These are phyloP conservation scores for Fusarium circinatum DNA, from an alignment of 2,329 filamentous ascomycete species.

Conservation along the genomic window DNA sequence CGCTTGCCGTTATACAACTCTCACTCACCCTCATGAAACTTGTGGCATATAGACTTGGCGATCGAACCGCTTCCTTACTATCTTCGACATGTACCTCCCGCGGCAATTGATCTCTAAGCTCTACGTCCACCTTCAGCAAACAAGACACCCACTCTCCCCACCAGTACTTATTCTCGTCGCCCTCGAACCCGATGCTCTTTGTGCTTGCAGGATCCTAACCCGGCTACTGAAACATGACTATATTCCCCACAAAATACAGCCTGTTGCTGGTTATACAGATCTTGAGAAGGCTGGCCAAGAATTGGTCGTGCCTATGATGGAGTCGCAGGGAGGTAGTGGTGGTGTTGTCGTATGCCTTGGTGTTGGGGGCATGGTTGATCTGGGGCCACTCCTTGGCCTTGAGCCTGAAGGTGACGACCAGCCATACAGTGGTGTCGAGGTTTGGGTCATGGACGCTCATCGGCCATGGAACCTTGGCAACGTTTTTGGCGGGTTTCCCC, in stretches of 20 bases:
- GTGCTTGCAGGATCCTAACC: conserved; percentile 93
- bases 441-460: conserved; percentile 93
- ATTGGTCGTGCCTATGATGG: conserved; percentile 86
- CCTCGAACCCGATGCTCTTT: conserved; percentile 94
- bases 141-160: conserved; percentile 88
- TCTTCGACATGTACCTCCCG: conserved; percentile 86
- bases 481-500: conserved; percentile 81
- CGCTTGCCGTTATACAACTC: conserved; percentile 6
- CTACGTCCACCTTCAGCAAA: conserved; percentile 87
- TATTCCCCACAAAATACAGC: conserved; percentile 96
- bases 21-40: conserved; percentile 42
- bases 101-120: conserved; percentile 88
- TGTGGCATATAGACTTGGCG: conserved; percentile 24
- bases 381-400: conserved; percentile 82
- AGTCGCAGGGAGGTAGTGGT: conserved; percentile 82
- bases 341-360: conserved; percentile 93
- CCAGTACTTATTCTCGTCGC: conserved; percentile 92
- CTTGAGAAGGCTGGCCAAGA: conserved; percentile 82
- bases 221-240: conserved; percentile 96
- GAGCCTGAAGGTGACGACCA: conserved; percentile 70
- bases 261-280: conserved; percentile 91
- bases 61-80: conserved; percentile 17
- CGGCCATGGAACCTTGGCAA: conserved; percentile 96
- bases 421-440: conserved; percentile 84
- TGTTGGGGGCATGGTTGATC: conserved; percentile 89